Percentiles rank a stretch among this genome's conserved stretches.
These are phyloP conservation scores for Melanogaster broomeanus DNA, from an alignment of 768 basidiomycete genomes.

Conservation along the genomic window DNA sequence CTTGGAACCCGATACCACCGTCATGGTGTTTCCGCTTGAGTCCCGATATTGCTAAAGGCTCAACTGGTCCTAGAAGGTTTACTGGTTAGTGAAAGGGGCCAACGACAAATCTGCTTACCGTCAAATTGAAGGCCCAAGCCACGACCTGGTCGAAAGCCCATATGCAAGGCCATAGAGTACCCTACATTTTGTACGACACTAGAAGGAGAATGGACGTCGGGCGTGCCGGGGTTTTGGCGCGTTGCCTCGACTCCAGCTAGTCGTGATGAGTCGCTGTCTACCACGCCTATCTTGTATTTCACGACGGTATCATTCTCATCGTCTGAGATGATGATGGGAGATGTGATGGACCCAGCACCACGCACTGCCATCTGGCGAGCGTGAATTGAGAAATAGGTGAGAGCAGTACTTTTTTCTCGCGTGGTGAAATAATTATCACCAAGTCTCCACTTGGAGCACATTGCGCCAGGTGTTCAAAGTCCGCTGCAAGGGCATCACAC, in stretches of 20 bases:
- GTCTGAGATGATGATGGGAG: slow-evolving; percentile 31
- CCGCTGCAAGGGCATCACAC: not conserved
- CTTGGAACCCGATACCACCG: slow-evolving; percentile 13
- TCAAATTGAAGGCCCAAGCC: slow-evolving; percentile 12
- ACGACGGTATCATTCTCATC: slow-evolving; percentile 25
- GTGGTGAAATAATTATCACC: not conserved
- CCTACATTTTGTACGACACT: slow-evolving; percentile 3
- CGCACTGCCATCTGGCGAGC: slow-evolving; percentile 6
- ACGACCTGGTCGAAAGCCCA: slow-evolving; percentile 14
- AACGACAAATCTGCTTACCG: slow-evolving; percentile 6
- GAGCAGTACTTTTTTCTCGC: slow-evolving; percentile 1
- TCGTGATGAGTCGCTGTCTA: not conserved
- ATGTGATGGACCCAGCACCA: slow-evolving; percentile 25
- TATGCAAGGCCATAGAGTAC: slow-evolving; percentile 10
- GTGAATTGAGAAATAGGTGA: slow-evolving; percentile 2
- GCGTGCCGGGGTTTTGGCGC: not conserved
- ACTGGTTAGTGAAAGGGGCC: slow-evolving; percentile 6
- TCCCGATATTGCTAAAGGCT: slow-evolving; percentile 10
- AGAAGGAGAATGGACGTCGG: not conserved
- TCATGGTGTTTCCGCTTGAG: slow-evolving; percentile 12
- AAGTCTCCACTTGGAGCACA: too few species aligned
- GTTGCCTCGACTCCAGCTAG: not conserved
- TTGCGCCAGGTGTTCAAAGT: slow-evolving; percentile 14
- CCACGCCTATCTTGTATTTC: slow-evolving; percentile 3
- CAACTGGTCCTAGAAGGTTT: slow-evolving; percentile 9